Base-by-base conservation (phyloP, 345 rosid species). In the Trapa incisa region DNA sequence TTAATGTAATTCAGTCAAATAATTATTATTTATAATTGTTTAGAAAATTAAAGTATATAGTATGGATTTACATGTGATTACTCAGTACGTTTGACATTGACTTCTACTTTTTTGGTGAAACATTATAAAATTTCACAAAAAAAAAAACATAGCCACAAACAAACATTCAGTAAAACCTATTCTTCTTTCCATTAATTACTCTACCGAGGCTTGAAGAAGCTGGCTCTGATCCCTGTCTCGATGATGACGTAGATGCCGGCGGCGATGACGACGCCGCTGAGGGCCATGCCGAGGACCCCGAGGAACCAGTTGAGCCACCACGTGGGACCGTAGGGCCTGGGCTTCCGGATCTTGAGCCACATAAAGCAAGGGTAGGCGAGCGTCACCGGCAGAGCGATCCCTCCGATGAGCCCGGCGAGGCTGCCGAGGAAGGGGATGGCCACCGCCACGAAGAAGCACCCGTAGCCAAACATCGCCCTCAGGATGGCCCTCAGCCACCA, bases 301-400 rank as follows among this genome's bases (percentile, higher is more conserved):
- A 88, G 71, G 35, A 52, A 77, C 85, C 87, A 78, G 68, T 86
- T 84, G 32, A 86, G 66, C 58, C 76, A 77, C 89, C 91, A 88
- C 70, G 70, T 77, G 16, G 70, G 70, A 39, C 86, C 67, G n/a
- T 65, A 69, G 63, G 42, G 39, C 66, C 75, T 77, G 0, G 94
- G 86, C 43, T 75, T 74, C 72, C 78, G 85, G 56, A 84, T 69
- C 71, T 80, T 77, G 48, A 88, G 67, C 89, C 91, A 88, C 89
- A 86, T 88, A 69, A 88, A 86, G 71, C 91, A 78, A 8, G 91
- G 91, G 56, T 80, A 88, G 5, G 89, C 80, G 47, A 80, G 74
- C 47, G 94, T 88, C 64, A 86, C 82, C 0, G 85, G 87, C 78
- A 88, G 73, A 12, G 84, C 76, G 14, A 87, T 47, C 33, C 88